Evolutionary conservation across 2,329 filamentous ascomycete species (phyloP), one percentile per base, ranked within the genome.

Genomic region (Phialemonium atrogriseum): DNA sequence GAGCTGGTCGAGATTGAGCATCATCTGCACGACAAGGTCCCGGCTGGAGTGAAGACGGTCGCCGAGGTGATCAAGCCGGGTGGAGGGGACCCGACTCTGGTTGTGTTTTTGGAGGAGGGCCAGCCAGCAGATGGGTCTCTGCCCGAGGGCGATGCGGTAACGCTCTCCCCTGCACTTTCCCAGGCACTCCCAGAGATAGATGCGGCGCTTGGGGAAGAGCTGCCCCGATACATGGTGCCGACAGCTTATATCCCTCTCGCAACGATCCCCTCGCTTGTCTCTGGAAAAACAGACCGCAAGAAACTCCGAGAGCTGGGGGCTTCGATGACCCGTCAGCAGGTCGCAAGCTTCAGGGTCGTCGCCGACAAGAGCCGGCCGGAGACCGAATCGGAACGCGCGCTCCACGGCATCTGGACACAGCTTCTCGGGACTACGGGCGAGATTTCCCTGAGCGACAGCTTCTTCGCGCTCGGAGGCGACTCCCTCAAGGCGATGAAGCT

Each of bases 401-500:
- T 63, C 17, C 49, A 50, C 4, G 36, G 48, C 17, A 48, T 47
- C 13, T 64, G 60, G 60, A 43, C 35, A 49, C 17, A 14, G 11
- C 30, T 35, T 1, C 37, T 49, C 4, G 34, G 28, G 9, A 21
- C 40, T 0, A 37, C 43, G 10, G 16, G 30, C 0, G 32, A 47
- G 1, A 48, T 48, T 22, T 51, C 53, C 9, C 43, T 64, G 2
- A 50, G 55, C 10, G 60, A 62, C 42, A 61, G 57, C 47, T 70
- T 70, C 51, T 64, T 69, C 43, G 52, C 51, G 1, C 51, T 69
- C 1, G 66, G 65, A 1, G 66, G 68, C 6, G 67, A 72, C 47
- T 72, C 67, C 0, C 52, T 71, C 2, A 53, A 58, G n/a, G 66
- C 66, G 3, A 71, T 71, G 67, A 62, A 54, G 32, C 53, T 71